phyloP scores from a whole-genome alignment of 768 basidiomycete genomes.

The Leccinum subgranulosum region DNA sequence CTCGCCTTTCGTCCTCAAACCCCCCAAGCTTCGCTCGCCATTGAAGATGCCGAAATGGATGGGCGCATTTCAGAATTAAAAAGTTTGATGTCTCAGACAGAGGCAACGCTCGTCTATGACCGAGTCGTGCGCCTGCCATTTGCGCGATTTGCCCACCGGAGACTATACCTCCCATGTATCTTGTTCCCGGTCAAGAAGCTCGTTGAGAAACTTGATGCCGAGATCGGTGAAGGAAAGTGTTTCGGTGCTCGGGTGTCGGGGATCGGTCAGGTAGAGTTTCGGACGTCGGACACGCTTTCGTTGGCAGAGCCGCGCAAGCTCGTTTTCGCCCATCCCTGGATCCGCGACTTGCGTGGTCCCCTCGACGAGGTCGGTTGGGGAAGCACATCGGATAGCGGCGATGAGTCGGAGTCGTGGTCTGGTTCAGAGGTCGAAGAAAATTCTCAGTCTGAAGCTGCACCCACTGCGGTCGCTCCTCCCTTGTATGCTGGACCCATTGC shows the following conservation, averaged over 20 bases:
- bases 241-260: constrained; percentile 3
- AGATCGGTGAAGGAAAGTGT: not conserved
- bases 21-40: not conserved
- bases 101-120: not conserved
- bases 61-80: not conserved
- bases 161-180: constrained; percentile 9
- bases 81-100: not conserved
- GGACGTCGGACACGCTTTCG: not conserved
- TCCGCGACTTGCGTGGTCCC: constrained; percentile 4
- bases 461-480: not conserved
- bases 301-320: not conserved
- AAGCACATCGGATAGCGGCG: not conserved
- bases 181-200: not conserved
- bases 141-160: not conserved
- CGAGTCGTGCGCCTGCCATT: not conserved
- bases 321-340: constrained; percentile 11
- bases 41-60: not conserved
- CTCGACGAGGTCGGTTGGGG: not conserved
- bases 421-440: not conserved
- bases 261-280: constrained; percentile 3
- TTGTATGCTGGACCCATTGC: no score
- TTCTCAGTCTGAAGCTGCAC: not conserved
- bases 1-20: not conserved
- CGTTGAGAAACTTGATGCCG: not conserved
- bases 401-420: not conserved